A percentile compares a stretch with the other conserved stretches of the same genome.
These are phyloP conservation scores for Acacia pycnantha DNA, from an alignment of 331 rosid species.

Conservation along the genomic window DNA sequence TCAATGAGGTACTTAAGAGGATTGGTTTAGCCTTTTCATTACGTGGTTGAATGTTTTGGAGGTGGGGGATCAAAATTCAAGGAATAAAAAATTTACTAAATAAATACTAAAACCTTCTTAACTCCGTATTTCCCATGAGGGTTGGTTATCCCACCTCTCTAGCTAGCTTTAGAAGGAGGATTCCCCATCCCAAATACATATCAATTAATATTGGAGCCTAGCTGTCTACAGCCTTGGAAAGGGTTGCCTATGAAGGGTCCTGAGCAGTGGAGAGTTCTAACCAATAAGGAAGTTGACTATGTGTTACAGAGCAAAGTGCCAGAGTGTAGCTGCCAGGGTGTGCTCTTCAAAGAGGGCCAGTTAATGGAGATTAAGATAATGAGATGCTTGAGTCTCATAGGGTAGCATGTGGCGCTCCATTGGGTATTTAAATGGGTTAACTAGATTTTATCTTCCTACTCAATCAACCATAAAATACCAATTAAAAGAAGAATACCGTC, in stretches of 20 bases:
- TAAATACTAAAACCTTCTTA: neutral
- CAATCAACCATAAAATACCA: neutral
- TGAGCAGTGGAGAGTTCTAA: neutral
- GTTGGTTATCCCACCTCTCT: neutral
- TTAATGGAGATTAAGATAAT: neutral
- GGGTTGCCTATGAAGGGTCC: neutral
- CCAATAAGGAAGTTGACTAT: neutral
- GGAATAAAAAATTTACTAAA: neutral
- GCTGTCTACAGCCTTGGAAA: neutral
- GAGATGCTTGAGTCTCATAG: neutral
- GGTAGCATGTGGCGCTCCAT: neutral
- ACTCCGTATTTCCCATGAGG: neutral
- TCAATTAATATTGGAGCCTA: neutral
- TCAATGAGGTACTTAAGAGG: neutral
- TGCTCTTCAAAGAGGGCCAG: neutral
- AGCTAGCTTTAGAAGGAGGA: neutral
- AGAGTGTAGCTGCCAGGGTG: neutral
- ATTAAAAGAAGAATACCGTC: neutral
- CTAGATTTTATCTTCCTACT: neutral
- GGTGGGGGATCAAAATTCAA: neutral
- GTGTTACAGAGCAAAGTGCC: neutral
- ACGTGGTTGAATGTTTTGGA: neutral
- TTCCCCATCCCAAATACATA: neutral
- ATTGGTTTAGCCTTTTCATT: neutral
- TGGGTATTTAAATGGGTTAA: neutral